A percentile compares a stretch with the other conserved stretches of the same genome.
phyloP scores from a whole-genome alignment of 202 grass and related monocot genomes.

The Sporobolus alterniflorus region DNA sequence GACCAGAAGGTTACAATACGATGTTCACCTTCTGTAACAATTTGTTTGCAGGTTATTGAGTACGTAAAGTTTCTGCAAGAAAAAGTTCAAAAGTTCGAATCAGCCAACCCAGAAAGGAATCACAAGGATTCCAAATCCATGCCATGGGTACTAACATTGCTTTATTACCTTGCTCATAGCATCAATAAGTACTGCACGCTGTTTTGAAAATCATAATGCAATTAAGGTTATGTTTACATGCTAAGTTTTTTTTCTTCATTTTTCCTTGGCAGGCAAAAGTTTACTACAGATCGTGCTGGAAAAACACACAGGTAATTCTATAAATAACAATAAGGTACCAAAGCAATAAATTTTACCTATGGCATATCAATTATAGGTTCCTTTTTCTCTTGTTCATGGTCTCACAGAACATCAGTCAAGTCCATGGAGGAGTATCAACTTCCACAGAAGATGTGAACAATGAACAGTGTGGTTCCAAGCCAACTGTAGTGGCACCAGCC shows the following conservation, averaged over 20 bases:
- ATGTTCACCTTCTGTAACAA: neutral
- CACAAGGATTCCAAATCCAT: slow-evolving; percentile 69
- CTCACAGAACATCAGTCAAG: slow-evolving; percentile 48
- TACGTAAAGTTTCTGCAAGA: slow-evolving; percentile 96
- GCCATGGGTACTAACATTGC: slow-evolving; percentile 77
- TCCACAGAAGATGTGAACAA: slow-evolving; percentile 54
- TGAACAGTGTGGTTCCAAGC: slow-evolving; percentile 38
- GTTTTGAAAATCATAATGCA: neutral
- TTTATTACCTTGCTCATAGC: slow-evolving; percentile 17
- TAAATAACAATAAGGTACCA: neutral
- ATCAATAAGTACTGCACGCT: neutral
- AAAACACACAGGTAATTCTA: slow-evolving; percentile 71
- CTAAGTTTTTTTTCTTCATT: neutral
- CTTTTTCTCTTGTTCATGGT: slow-evolving; percentile 34
- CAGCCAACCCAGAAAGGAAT: slow-evolving; percentile 58
- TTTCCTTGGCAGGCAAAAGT: slow-evolving; percentile 68
- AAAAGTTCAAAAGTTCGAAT: slow-evolving; percentile 81
- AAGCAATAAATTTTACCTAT: neutral
- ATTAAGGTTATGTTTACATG: neutral
- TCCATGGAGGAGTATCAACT: slow-evolving; percentile 50
- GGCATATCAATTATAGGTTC: slow-evolving; percentile 10
- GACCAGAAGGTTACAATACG: neutral
- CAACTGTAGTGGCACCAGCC: slow-evolving; percentile 32
- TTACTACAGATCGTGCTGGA: slow-evolving; percentile 97
- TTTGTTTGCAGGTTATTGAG: slow-evolving; percentile 80